Evolutionary conservation across 176 grass and related monocot species (phyloP), one percentile per base, ranked within the genome.

Genomic region (Carex cristatella): DNA sequence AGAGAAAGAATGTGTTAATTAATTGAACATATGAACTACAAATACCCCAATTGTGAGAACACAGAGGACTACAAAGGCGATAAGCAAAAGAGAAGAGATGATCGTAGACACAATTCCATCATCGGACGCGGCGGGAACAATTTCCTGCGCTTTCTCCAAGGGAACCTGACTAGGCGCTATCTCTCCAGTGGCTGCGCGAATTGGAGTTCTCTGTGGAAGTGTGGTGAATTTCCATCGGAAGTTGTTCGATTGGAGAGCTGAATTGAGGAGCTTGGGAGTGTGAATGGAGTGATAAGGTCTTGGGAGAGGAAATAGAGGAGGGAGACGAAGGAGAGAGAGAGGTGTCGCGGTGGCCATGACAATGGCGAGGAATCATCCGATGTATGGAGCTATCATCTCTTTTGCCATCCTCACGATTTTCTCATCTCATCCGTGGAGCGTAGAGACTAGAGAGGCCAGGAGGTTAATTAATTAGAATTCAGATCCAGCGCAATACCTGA

Each of bases 31-130:
- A 46, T 30, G 18, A 74, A 74, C n/a, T 28, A 13, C 10, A 51
- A 27, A 11, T 76, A 82, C 80, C 80, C 80, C 80, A 53, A 82
- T 65, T 42, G 80, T 82, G 19, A 82, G 80, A 66, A 82, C 16
- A 82, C 38, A 48, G 3, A 82, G 33, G 59, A 35, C 80, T 31
- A 82, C 63, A 15, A 82, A 82, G 4, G 80, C 80, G 4, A 67
- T 42, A n/a, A 23, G 16, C 18, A 82, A 57, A 5, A 82, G 80
- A 65, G 10, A 40, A 15, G 80, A 46, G 7, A 82, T 63, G 14
- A 65, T 28, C 13, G 10, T 82, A 53, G 10, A 28, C 71, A 76
- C 71, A 51, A 54, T 54, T 53, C 71, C 71, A 53, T 76, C 71
- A n/a, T 54, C 23, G 0, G 46, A 27, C 48, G 71, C n/a, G 5